phyloP scores from a whole-genome alignment of 225 moss, liverwort and hornwort species.

The Straminergon stramineum region DNA sequence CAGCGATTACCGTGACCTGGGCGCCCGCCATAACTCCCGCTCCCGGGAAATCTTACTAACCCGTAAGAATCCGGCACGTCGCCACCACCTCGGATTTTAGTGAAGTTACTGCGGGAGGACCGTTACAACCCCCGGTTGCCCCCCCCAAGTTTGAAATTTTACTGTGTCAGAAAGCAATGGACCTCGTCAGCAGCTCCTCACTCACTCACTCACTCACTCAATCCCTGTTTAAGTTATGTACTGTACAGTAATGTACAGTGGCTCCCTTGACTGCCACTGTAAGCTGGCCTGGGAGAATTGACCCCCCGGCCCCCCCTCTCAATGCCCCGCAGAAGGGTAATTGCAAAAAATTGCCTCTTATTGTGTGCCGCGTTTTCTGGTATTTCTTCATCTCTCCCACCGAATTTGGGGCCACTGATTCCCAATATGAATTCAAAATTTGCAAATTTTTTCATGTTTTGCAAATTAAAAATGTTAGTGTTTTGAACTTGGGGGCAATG shows the following conservation, averaged over 20 bases:
- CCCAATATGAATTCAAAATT: too few species aligned
- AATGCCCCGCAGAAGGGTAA: too few species aligned
- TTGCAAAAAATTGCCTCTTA: too few species aligned
- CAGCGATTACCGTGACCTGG: not conserved
- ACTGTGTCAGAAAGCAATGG: conserved; percentile 7
- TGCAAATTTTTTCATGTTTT: too few species aligned
- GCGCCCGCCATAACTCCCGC: not conserved
- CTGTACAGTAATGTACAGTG: not conserved
- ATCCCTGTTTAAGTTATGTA: not conserved
- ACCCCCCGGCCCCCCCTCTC: too few species aligned
- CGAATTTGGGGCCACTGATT: too few species aligned
- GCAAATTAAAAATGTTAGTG: too few species aligned
- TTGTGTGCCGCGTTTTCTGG: too few species aligned
- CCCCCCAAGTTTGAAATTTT: conserved; percentile 13
- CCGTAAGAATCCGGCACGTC: not conserved
- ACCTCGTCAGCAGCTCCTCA: not conserved
- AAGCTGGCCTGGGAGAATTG: too few species aligned
- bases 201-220: not conserved
- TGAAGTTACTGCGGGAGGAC: not conserved
- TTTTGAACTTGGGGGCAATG: too few species aligned
- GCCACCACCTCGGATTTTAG: not conserved
- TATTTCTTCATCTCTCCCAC: too few species aligned
- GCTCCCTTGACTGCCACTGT: not conserved
- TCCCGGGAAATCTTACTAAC: not conserved
- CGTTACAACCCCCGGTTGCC: not conserved